Evolutionary conservation across 768 basidiomycete genomes (phyloP).

Genomic region (Mrakia hoshinonis): DNA sequence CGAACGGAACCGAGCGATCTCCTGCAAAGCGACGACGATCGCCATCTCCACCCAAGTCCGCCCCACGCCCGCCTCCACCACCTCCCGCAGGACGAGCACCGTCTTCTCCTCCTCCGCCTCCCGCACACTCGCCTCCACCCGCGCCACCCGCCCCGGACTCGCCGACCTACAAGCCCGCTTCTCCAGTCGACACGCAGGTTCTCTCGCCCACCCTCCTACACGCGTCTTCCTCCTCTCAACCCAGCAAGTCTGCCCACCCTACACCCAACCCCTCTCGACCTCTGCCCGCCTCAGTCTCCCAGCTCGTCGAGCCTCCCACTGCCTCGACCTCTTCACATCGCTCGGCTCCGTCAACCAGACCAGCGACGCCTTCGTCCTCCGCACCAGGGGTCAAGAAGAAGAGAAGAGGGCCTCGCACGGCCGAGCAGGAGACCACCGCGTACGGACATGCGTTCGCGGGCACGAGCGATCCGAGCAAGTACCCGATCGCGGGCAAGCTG

Average conservation of each 20-base stretch:
- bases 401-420: conserved; percentile 28
- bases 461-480: conserved; percentile 53
- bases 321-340: no score
- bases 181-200: background rate
- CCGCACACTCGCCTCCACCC: conserved; percentile 25
- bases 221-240: background rate
- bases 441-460: conserved; percentile 35
- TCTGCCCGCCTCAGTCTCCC: background rate
- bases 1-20: no score
- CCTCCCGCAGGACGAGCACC: background rate
- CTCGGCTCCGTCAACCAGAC: background rate
- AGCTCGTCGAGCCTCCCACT: background rate
- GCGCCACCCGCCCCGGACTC: background rate
- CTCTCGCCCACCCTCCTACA: background rate
- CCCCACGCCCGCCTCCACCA: background rate
- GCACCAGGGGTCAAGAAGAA: no score
- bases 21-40: no score
- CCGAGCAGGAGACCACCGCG: conserved; percentile 32
- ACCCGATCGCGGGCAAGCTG: conserved; percentile 72
- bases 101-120: conserved; percentile 27
- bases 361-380: background rate
- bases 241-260: background rate
- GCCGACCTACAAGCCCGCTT: background rate
- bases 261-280: background rate
- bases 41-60: background rate